Percentiles rank a stretch among this genome's conserved stretches.
These are phyloP conservation scores for Podospora sp. DNA, from an alignment of 495 filamentous ascomycete species.

Conservation along the genomic window DNA sequence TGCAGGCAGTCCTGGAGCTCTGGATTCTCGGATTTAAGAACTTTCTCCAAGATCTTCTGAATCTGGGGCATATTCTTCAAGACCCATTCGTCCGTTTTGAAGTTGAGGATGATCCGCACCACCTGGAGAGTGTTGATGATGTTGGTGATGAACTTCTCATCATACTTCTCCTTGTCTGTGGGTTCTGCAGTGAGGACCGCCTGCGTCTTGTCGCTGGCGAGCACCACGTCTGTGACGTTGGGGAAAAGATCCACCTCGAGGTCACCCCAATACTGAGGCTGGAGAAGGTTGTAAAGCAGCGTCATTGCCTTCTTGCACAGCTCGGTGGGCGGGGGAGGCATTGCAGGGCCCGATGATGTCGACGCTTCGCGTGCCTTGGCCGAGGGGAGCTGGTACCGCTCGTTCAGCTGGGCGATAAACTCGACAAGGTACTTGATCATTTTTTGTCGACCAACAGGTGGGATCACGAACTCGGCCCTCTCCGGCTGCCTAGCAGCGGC, in stretches of 20 bases:
- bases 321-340: slow-evolving; percentile 62
- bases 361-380: slow-evolving; percentile 62
- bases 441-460: slow-evolving; percentile 65
- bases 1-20: slow-evolving; percentile 94
- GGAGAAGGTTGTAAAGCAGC: slow-evolving; percentile 83
- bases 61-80: slow-evolving; percentile 70
- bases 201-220: slow-evolving; percentile 69
- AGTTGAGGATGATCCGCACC: slow-evolving; percentile 80
- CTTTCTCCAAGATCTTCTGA: slow-evolving; percentile 89
- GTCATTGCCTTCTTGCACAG: slow-evolving; percentile 81
- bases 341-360: slow-evolving; percentile 48
- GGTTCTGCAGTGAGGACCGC: slow-evolving; percentile 76
- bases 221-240: slow-evolving; percentile 80
- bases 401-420: slow-evolving; percentile 87
- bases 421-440: slow-evolving; percentile 92
- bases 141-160: slow-evolving; percentile 75
- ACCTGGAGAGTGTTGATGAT: slow-evolving; percentile 93
- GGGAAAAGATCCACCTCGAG: slow-evolving; percentile 88
- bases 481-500: slow-evolving; percentile 56
- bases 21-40: slow-evolving; percentile 78
- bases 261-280: slow-evolving; percentile 88
- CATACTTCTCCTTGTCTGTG: slow-evolving; percentile 81
- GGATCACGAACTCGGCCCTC: slow-evolving; percentile 68
- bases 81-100: slow-evolving; percentile 89
- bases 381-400: slow-evolving; percentile 75